Evolutionary conservation across 2,329 filamentous ascomycete genomes (phyloP).

Genomic region (Xylaria sp.): DNA sequence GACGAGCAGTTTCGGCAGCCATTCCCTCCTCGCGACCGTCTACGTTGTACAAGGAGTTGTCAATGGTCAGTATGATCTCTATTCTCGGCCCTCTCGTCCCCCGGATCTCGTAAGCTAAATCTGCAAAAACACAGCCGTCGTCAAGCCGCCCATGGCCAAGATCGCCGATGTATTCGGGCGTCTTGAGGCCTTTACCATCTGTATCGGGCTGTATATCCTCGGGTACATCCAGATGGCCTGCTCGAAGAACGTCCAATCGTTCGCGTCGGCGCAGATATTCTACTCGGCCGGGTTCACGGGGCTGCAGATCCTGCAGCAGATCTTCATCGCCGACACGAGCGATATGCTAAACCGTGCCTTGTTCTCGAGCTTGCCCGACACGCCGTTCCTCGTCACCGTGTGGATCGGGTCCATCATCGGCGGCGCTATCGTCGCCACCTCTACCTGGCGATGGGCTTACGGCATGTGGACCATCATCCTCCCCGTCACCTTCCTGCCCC

Average conservation of each 20-base stretch:
- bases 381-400: constrained; percentile 63
- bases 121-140: constrained; percentile 48
- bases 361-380: constrained; percentile 59
- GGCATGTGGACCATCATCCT: constrained; percentile 65
- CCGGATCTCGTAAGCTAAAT: background rate
- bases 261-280: constrained; percentile 60
- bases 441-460: constrained; percentile 65
- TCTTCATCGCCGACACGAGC: constrained; percentile 67
- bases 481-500: constrained; percentile 57
- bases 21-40: constrained; percentile 24
- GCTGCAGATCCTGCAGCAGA: constrained; percentile 62
- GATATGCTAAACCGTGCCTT: constrained; percentile 62
- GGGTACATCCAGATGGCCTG: constrained; percentile 62
- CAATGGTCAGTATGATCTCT: constrained; percentile 4
- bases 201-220: constrained; percentile 55
- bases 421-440: constrained; percentile 46
- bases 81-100: background rate
- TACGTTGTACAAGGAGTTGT: constrained; percentile 23
- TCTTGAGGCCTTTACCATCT: constrained; percentile 59
- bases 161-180: constrained; percentile 65
- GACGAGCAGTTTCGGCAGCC: constrained; percentile 24
- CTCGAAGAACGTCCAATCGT: constrained; percentile 56
- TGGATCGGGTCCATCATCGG: constrained; percentile 62
- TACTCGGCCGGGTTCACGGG: constrained; percentile 63
- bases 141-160: constrained; percentile 64